Evolutionary conservation across 2,329 filamentous ascomycete genomes (phyloP).

Genomic region (Alternaria metachromatica): DNA sequence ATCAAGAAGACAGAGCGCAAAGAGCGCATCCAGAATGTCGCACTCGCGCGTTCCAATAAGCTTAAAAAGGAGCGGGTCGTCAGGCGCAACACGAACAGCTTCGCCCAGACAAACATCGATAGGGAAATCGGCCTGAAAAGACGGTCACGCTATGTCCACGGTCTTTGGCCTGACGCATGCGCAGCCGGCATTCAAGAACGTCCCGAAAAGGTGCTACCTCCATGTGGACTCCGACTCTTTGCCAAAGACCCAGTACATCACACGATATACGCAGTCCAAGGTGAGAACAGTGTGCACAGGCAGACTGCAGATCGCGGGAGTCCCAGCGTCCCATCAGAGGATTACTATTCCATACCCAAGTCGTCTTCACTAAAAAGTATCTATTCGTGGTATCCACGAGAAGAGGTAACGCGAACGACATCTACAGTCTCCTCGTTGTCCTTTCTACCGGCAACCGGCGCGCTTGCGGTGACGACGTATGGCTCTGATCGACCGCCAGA

Average conservation of each 20-base stretch:
- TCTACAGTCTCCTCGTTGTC: constrained; percentile 41
- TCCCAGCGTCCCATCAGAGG: neutral
- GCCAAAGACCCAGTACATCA: constrained; percentile 33
- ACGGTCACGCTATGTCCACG: constrained; percentile 25
- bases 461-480: constrained; percentile 38
- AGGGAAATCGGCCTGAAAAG: constrained; percentile 36
- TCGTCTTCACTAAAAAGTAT: constrained; percentile 16
- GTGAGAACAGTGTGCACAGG: constrained; percentile 30
- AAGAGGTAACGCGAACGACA: constrained; percentile 29
- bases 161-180: constrained; percentile 37
- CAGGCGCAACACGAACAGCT: constrained; percentile 21
- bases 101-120: constrained; percentile 28
- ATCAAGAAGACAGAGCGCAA: constrained; percentile 46
- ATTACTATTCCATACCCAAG: neutral
- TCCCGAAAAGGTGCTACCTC: constrained; percentile 12
- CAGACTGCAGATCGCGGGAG: constrained; percentile 13
- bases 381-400: constrained; percentile 25
- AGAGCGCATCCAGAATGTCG: constrained; percentile 22
- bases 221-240: constrained; percentile 29
- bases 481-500: constrained; percentile 38
- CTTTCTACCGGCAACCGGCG: constrained; percentile 36
- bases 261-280: constrained; percentile 33
- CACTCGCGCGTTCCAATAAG: constrained; percentile 13
- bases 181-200: constrained; percentile 17
- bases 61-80: constrained; percentile 34